Evolutionary conservation across 2,329 filamentous ascomycete species (phyloP).

Genomic region (Coniella lustricola): DNA sequence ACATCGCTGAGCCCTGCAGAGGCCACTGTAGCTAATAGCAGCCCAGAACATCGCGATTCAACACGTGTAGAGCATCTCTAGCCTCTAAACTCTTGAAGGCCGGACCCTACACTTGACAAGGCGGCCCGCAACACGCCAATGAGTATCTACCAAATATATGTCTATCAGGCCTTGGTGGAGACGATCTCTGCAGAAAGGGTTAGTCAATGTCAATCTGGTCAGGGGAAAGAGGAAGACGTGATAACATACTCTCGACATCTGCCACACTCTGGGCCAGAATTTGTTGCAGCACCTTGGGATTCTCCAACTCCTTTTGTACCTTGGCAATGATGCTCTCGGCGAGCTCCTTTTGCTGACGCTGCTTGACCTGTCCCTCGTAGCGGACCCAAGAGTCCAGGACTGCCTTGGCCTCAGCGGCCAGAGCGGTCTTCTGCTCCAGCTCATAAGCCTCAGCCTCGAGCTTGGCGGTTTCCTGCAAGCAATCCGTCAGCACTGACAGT

Average conservation of each 20-base stretch:
- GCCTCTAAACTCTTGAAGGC: constrained; percentile 40
- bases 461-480: constrained; percentile 78
- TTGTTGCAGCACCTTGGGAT: constrained; percentile 93
- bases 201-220: constrained; percentile 22
- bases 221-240: neutral
- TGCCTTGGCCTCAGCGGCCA: constrained; percentile 86
- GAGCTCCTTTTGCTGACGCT: constrained; percentile 95
- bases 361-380: constrained; percentile 98
- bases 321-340: constrained; percentile 90
- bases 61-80: constrained; percentile 55
- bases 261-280: constrained; percentile 94
- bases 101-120: constrained; percentile 45
- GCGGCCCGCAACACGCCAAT: constrained; percentile 22
- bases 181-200: constrained; percentile 47
- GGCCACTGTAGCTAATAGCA: neutral
- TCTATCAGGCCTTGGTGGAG: constrained; percentile 57
- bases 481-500: constrained; percentile 17
- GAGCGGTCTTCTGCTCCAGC: constrained; percentile 90
- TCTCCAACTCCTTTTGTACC: constrained; percentile 98
- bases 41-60: constrained; percentile 31
- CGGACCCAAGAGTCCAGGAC: constrained; percentile 98
- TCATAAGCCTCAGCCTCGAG: constrained; percentile 95
- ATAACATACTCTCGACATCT: constrained; percentile 80
- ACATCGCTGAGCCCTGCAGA: too few species aligned
- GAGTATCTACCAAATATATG: constrained; percentile 27